Percentiles rank a stretch among this genome's conserved stretches.
phyloP scores from a whole-genome alignment of 805 yeast species.

The Lipomyces yamanashiensis region DNA sequence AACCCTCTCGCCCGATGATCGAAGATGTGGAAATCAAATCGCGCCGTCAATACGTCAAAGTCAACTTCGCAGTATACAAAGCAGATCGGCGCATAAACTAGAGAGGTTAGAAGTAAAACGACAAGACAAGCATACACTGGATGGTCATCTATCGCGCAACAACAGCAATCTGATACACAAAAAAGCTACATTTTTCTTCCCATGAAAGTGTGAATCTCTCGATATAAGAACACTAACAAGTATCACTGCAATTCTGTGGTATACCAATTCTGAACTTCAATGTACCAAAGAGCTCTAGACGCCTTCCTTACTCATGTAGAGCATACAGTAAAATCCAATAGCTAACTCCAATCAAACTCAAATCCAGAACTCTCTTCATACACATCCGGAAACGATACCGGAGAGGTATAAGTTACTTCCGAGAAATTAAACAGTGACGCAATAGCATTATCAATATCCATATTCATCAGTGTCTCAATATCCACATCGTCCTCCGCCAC shows the following conservation, averaged over 20 bases:
- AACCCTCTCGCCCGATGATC: too few species aligned
- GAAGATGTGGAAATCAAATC: too few species aligned
- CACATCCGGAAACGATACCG: not conserved
- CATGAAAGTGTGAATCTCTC: too few species aligned
- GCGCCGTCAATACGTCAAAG: too few species aligned
- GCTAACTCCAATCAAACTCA: constrained; percentile 6
- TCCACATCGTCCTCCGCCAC: not conserved
- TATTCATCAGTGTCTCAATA: not conserved
- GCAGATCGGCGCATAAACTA: too few species aligned
- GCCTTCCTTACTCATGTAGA: not conserved
- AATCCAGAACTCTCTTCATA: not conserved
- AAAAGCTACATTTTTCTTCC: too few species aligned
- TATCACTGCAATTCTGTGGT: not conserved
- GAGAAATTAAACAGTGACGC: not conserved
- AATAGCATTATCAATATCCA: constrained; percentile 5
- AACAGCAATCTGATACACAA: too few species aligned
- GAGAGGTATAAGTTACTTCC: not conserved
- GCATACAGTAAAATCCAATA: not conserved
- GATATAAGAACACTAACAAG: not conserved
- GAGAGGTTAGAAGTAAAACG: too few species aligned
- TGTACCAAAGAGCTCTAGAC: not conserved
- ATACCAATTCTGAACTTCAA: not conserved
- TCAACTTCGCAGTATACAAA: too few species aligned
- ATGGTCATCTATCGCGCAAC: too few species aligned
- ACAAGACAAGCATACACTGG: too few species aligned